phyloP scores from a whole-genome alignment of 768 basidiomycete genomes.

The Leccinum longicurvipes region DNA sequence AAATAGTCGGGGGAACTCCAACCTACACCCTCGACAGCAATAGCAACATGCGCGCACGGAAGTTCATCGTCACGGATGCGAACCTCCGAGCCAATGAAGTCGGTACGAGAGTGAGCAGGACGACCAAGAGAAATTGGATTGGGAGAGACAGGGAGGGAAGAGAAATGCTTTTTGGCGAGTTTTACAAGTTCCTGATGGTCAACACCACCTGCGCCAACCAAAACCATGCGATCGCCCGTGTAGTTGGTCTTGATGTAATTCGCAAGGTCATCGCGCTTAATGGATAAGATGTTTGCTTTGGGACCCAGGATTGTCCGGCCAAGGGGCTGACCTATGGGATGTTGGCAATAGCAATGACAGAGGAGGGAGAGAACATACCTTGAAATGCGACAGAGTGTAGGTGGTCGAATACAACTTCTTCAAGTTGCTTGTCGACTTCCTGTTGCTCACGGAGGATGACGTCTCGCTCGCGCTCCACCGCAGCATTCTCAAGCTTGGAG shows the following conservation, averaged over 20 bases:
- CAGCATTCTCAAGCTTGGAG: constrained; percentile 82
- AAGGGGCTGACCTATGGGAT: constrained; percentile 75
- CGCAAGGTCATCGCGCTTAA: constrained; percentile 84
- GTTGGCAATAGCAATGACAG: constrained; percentile 6
- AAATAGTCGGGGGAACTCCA: constrained; percentile 99
- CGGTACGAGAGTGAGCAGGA: constrained; percentile 68
- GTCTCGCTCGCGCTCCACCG: constrained; percentile 93
- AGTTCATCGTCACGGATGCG: constrained; percentile 91
- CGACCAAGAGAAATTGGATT: constrained; percentile 89
- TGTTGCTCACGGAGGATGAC: constrained; percentile 97
- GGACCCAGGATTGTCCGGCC: constrained; percentile 98
- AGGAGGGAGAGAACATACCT: constrained; percentile 42
- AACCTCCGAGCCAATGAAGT: constrained; percentile 93
- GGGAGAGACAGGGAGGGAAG: constrained; percentile 79
- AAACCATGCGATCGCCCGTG: constrained; percentile 97
- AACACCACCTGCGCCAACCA: constrained; percentile 95
- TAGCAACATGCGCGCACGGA: constrained; percentile 87
- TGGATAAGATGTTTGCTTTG: constrained; percentile 92
- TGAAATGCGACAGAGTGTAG: constrained; percentile 96
- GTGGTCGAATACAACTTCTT: constrained; percentile 99
- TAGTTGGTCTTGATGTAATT: constrained; percentile 97
- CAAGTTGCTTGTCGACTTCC: constrained; percentile 97
- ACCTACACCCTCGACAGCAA: constrained; percentile 96
- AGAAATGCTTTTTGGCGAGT: constrained; percentile 93
- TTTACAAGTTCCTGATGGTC: constrained; percentile 90